Percentiles rank a stretch among this genome's conserved stretches.
Evolutionary conservation across 805 yeast genomes (phyloP).

Genomic region (Cyberlindnera misumaiensis): DNA sequence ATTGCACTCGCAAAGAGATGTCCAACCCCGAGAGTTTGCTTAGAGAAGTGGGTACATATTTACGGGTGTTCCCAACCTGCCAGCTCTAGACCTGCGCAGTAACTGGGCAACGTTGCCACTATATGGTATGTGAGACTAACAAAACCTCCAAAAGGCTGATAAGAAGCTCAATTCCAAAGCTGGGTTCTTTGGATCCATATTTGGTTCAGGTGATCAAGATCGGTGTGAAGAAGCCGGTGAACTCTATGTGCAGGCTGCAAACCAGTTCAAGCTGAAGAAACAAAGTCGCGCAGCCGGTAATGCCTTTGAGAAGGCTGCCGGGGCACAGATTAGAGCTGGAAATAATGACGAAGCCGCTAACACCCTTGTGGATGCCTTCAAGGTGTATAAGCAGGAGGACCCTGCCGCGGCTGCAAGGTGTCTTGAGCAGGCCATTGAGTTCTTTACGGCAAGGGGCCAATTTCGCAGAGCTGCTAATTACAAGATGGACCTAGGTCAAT

Average conservation of each 20-base stretch:
- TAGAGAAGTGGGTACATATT: constrained; percentile 24
- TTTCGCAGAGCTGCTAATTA: constrained; percentile 95
- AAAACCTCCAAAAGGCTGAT: constrained; percentile 43
- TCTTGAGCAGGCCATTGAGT: constrained; percentile 67
- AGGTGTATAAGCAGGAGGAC: constrained; percentile 68
- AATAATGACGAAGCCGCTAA: constrained; percentile 89
- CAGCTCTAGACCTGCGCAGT: no score
- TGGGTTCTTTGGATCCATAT: constrained; percentile 57
- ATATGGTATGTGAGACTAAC: constrained; percentile 2
- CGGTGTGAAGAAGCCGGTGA: constrained; percentile 91
- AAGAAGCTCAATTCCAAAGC: constrained; percentile 61
- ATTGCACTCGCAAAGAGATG: constrained; percentile 2
- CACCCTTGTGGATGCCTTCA: constrained; percentile 83
- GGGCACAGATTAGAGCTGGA: constrained; percentile 64
- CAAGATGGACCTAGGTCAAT: constrained; percentile 82
- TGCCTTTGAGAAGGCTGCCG: constrained; percentile 82
- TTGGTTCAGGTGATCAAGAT: constrained; percentile 50
- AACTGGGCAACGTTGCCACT: no score
- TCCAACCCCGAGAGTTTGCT: constrained; percentile 29
- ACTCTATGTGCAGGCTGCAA: constrained; percentile 88
- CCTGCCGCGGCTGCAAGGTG: constrained; percentile 75
- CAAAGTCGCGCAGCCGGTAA: constrained; percentile 71
- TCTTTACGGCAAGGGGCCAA: constrained; percentile 87
- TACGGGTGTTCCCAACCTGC: not conserved
- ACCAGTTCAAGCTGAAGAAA: constrained; percentile 70